Conservation (phyloP, 495 filamentous ascomycete genomes). For the Venustampulla echinocandica region DNA sequence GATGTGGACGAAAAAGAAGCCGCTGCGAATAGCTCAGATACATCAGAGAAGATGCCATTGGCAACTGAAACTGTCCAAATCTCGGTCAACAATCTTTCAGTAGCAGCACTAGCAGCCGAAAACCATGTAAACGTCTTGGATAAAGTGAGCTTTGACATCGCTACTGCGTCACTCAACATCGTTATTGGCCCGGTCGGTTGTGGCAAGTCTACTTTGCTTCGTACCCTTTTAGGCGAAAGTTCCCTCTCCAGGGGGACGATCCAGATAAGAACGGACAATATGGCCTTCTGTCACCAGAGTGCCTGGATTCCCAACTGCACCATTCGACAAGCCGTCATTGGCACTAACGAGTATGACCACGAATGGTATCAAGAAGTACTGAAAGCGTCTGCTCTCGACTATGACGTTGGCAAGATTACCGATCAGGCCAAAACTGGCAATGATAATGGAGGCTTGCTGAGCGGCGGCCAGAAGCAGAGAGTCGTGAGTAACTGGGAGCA, state of each 20-base stretch:
- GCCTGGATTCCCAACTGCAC: slow-evolving; percentile 34
- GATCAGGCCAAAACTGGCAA: slow-evolving; percentile 40
- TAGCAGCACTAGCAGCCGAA: not conserved
- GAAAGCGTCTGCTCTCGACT: slow-evolving; percentile 20
- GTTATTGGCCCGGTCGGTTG: not conserved
- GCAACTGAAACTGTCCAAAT: no score
- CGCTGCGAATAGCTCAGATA: no score
- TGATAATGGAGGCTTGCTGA: slow-evolving; percentile 47
- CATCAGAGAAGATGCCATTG: no score
- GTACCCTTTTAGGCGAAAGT: slow-evolving; percentile 31
- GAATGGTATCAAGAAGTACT: slow-evolving; percentile 25
- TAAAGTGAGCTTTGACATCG: not conserved
- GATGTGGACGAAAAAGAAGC: slow-evolving; percentile 5
- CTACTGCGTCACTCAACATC: not conserved
- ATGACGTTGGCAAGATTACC: slow-evolving; percentile 33
- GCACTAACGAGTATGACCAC: slow-evolving; percentile 10
- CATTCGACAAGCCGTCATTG: slow-evolving; percentile 27
- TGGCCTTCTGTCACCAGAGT: slow-evolving; percentile 24
- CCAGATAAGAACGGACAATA: slow-evolving; percentile 31
- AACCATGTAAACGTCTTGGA: not conserved
- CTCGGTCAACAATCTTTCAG: no score
- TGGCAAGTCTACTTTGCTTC: not conserved
- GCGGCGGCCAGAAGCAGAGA: slow-evolving; percentile 29
- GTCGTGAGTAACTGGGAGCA: not conserved
- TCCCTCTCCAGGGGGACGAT: slow-evolving; percentile 8